Evolutionary conservation across 2,329 filamentous ascomycete genomes (phyloP), one percentile per base, ranked within the genome.

Genomic region (Blastomyces silverae): DNA sequence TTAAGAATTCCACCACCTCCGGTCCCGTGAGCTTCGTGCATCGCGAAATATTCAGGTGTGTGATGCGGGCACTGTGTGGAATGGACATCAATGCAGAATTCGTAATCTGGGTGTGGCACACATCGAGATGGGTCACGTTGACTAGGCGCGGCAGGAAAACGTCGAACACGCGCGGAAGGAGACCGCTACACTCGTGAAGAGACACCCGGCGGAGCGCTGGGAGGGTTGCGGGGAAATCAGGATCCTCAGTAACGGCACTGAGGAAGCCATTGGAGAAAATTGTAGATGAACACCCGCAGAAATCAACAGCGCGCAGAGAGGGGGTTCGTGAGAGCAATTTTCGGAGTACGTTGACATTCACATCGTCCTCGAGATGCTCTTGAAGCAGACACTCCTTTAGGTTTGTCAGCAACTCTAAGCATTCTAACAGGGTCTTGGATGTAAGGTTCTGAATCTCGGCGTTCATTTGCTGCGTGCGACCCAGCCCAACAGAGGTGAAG

Each of bases 401-500:
- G 71, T 88, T 86, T 1, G 89, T 88, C 5, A 89, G 87, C 66
- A 92, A 79, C 68, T 88, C 80, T 63, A 94, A 79, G 73, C 89
- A 92, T 74, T 87, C 82, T 62, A 88, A 78, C 59, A 94, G 81
- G 5, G 89, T 93, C 72, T 85, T 84, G 17, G 88, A 82, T 25
- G 90, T 93, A 71, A 94, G 76, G 77, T 92, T 92, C 72, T 85
- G 86, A 65, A 90, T 90, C 75, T 89, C 84, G 28, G 84, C 83
- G 65, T 90, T 87, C 82, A 91, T 88, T 74, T 87, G 86, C 69
- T 87, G 88, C 20, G 88, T 91, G 66, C 85, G 84, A 72, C 92
- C 91, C 68, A 91, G 82, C 64, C 89, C 88, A 64, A 89, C 86
- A 28, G 89, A 90, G 74, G 91, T 92, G 78, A 92, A 92, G 79